A percentile compares a stretch with the other conserved stretches of the same genome.
Conservation (phyloP, 805 yeast genomes). For the Cyberlindnera mississippiensis region DNA sequence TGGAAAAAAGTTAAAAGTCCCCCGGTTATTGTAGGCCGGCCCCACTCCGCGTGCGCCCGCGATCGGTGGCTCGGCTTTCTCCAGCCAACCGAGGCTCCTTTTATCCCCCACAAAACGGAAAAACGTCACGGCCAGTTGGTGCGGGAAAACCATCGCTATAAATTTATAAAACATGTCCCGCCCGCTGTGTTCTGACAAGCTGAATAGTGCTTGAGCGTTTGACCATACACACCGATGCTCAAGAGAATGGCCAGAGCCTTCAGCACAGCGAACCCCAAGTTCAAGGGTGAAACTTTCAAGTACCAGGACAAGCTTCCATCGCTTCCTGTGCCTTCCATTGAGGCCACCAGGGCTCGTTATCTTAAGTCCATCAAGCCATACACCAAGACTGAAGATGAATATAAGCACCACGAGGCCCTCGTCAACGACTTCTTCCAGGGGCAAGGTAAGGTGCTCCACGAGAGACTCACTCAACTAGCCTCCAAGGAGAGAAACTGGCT, state of each 20-base stretch:
- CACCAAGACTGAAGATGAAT: slow-evolving; percentile 46
- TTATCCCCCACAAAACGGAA: slow-evolving; percentile 2
- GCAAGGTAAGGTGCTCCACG: slow-evolving; percentile 63
- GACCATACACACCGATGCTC: slow-evolving; percentile 15
- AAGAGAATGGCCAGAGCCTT: slow-evolving; percentile 28
- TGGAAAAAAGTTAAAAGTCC: too few species aligned
- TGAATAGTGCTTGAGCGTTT: too few species aligned
- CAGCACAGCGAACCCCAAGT: slow-evolving; percentile 18
- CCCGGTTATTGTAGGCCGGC: too few species aligned
- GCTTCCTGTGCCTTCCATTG: slow-evolving; percentile 82
- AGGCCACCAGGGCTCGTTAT: slow-evolving; percentile 65
- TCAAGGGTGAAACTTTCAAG: slow-evolving; percentile 66
- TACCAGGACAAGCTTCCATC: slow-evolving; percentile 73
- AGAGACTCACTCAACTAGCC: slow-evolving; percentile 51
- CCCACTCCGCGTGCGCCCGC: not conserved
- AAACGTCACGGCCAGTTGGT: not conserved
- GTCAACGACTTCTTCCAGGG: slow-evolving; percentile 71
- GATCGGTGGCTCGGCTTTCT: not conserved
- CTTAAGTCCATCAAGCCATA: slow-evolving; percentile 71
- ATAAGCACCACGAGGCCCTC: slow-evolving; percentile 47
- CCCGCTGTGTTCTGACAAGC: not conserved
- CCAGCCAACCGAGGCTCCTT: slow-evolving; percentile 3
- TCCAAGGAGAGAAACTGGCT: slow-evolving; percentile 71
- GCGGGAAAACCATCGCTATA: not conserved
- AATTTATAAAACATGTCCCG: not conserved